phyloP scores from a whole-genome alignment of 2,329 filamentous ascomycete species.

The Exophiala viscosa region DNA sequence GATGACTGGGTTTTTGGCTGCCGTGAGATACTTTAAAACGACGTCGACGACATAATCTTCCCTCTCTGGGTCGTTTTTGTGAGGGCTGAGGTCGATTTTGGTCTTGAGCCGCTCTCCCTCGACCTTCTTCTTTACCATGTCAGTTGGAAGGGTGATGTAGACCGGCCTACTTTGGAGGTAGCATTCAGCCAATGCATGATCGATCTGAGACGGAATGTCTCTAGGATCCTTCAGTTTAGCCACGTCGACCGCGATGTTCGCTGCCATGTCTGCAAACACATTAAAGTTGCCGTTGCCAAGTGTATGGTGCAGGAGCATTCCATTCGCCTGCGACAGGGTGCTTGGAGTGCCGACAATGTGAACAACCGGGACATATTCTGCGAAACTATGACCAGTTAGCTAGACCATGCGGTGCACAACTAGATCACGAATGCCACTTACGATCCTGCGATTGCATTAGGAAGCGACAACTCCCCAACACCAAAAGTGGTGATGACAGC shows the following conservation, averaged over 20 bases:
- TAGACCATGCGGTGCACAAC: too few relatives aligned
- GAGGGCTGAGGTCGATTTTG: conserved; percentile 47
- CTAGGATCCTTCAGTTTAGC: conserved; percentile 23
- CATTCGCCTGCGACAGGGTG: conserved; percentile 48
- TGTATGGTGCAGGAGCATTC: conserved; percentile 37
- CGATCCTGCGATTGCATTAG: conserved; percentile 37
- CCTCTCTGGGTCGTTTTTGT: conserved; percentile 26
- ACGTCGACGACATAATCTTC: conserved; percentile 29
- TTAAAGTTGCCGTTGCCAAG: conserved; percentile 29
- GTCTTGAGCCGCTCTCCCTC: conserved; percentile 67
- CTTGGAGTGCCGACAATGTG: conserved; percentile 57
- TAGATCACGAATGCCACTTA: conserved; percentile 45
- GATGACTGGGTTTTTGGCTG: conserved; percentile 48
- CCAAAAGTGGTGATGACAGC: conserved; percentile 54
- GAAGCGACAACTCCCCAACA: conserved; percentile 48
- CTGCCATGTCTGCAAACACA: conserved; percentile 25
- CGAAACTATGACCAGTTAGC: conserved; percentile 43
- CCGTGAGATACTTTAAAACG: conserved; percentile 41
- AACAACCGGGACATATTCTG: conserved; percentile 57
- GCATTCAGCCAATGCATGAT: conserved; percentile 27
- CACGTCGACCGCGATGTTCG: conserved; percentile 20
- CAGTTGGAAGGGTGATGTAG: conserved; percentile 28
- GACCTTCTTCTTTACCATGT: conserved; percentile 24
- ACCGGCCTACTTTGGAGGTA: conserved; percentile 27
- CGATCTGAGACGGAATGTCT: conserved; percentile 26